A percentile compares a stretch with the other conserved stretches of the same genome.
These are phyloP conservation scores for Medicago ruthenica DNA, from an alignment of 306 rosid species.

Conservation along the genomic window DNA sequence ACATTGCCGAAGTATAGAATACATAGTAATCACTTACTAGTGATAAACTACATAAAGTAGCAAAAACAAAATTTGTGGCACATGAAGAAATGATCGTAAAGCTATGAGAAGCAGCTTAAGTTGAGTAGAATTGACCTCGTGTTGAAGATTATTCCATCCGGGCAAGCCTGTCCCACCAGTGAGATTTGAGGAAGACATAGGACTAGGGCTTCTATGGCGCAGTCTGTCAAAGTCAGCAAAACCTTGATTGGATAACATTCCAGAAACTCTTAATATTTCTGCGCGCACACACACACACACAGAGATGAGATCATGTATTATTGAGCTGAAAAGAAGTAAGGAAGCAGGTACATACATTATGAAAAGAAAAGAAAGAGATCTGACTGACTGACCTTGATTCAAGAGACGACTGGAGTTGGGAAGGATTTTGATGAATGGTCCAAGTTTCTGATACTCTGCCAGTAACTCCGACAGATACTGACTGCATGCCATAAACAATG, in stretches of 20 bases:
- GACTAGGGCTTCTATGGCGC: slow-evolving; percentile 98
- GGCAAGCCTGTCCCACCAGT: slow-evolving; percentile 72
- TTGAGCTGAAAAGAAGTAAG: too few species aligned
- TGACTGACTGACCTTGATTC: slow-evolving; percentile 68
- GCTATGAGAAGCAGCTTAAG: slow-evolving; percentile 23
- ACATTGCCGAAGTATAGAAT: background rate
- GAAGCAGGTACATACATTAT: too few species aligned
- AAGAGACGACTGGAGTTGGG: slow-evolving; percentile 89
- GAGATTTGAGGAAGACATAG: slow-evolving; percentile 93
- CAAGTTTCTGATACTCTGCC: slow-evolving; percentile 94
- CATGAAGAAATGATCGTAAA: slow-evolving; percentile 32
- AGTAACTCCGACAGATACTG: slow-evolving; percentile 89
- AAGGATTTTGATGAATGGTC: slow-evolving; percentile 88
- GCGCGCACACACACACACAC: slow-evolving; percentile 48
- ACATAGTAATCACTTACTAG: slow-evolving; percentile 1
- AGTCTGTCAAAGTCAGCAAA: slow-evolving; percentile 94
- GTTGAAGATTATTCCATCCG: slow-evolving; percentile 92
- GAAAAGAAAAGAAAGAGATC: background rate
- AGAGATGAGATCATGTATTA: too few species aligned
- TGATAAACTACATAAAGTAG: background rate
- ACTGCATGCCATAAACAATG: slow-evolving; percentile 40
- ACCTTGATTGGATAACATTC: slow-evolving; percentile 97
- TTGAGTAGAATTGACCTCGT: slow-evolving; percentile 63
- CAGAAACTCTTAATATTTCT: slow-evolving; percentile 95
- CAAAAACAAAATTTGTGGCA: too few species aligned